A percentile compares a stretch with the other conserved stretches of the same genome.
phyloP scores from a whole-genome alignment of 305 asterid genomes.

The Fraxinus velutina region DNA sequence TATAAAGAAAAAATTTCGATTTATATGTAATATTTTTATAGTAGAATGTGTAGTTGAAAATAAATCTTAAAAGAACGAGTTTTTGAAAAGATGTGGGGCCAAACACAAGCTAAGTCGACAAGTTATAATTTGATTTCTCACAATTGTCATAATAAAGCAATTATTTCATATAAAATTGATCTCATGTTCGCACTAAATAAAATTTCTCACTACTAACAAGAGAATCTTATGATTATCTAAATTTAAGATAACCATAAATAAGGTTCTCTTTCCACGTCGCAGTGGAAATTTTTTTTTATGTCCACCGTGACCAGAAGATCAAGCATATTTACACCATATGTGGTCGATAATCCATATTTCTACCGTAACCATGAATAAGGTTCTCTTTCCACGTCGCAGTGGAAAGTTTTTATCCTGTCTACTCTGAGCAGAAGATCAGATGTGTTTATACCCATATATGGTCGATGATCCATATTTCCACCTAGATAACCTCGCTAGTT shows the following conservation, averaged over 20 bases:
- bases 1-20: too few species aligned
- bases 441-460: too few species aligned
- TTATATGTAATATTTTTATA: too few species aligned
- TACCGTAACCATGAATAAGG: too few species aligned
- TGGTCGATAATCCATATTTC: background rate
- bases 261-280: background rate
- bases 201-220: background rate
- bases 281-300: background rate
- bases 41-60: background rate
- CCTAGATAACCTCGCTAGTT: too few species aligned
- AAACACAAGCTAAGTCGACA: background rate
- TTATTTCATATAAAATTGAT: too few species aligned
- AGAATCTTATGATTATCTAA: background rate
- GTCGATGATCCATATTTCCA: too few species aligned
- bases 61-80: too few species aligned
- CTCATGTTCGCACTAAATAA: background rate
- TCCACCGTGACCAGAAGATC: background rate
- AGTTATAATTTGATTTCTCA: background rate
- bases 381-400: too few species aligned
- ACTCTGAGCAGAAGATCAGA: too few species aligned
- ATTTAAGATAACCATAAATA: background rate
- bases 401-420: too few species aligned
- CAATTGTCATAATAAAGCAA: background rate
- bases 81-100: background rate
- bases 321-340: background rate